Base-by-base conservation (phyloP, 108 stramenopile species). In the Phaeodactylum tricornutum region DNA sequence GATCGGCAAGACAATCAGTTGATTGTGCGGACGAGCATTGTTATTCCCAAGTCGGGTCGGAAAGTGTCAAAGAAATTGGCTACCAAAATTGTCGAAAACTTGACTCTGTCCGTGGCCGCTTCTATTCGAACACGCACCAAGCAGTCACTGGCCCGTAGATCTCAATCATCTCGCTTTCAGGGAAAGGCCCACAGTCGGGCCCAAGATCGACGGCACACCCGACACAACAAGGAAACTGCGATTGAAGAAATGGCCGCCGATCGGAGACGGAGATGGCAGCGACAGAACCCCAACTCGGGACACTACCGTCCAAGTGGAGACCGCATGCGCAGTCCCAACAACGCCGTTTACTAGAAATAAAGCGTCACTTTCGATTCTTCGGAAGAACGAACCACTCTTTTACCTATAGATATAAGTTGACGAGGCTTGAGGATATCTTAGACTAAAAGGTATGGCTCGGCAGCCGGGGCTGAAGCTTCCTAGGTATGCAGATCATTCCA, bases 211-310 rank as follows among this genome's bases (percentile, higher is more conserved):
- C 67, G 87, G 20, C 63, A 77, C 19, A 33, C 66, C 22, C 64
- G 75, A 20, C 67, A 59, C 42, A 65, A 72, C 5, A 79, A 77
- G 36, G 80, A 81, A 50, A 70, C 71, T 52, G 32, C 50, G 21
- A 67, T 77, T 37, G 87, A 89, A 63, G 81, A 80, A 62, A 89
- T 89, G 87, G 74, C 82, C 1, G 67, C 50, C 6, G 87, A 89
- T 29, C 66, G 87, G 43, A 69, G 81, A 48, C 64, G 82, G 42
- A 61, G 57, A 38, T 84, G 87, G 83, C 81, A 89, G 50, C 55
- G 78, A 42, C 49, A 49, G 17, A 89, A 89, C 72, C 83, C 77
- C 15, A 75, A 84, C 61, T 69, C 75, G 11, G 87, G 87, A 4
- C 69, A 67, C 34, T 89, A 82, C 57, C 61, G 78, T 15, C 87